Evolutionary conservation across 768 basidiomycete species (phyloP).

Genomic region (Hortiboletus campestris): DNA sequence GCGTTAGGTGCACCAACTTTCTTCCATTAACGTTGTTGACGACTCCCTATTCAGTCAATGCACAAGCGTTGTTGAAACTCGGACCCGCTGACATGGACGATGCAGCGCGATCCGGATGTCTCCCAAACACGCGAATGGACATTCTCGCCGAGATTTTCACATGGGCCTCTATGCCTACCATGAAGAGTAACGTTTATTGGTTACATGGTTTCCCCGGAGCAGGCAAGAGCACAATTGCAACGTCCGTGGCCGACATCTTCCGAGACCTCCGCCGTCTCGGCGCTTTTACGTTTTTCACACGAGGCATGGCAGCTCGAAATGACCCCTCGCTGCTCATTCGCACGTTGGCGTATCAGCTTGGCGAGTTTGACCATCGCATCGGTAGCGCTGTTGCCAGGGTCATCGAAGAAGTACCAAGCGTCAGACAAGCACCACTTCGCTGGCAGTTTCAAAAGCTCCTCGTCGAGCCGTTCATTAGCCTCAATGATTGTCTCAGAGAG

Average conservation of each 20-base stretch:
- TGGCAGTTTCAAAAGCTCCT: constrained; percentile 35
- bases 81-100: constrained; percentile 32
- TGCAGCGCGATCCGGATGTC: constrained; percentile 23
- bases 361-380: constrained; percentile 31
- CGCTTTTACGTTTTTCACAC: constrained; percentile 36
- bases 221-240: constrained; percentile 38
- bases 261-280: constrained; percentile 34
- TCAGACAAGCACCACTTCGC: constrained; percentile 28
- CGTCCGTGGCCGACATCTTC: constrained; percentile 34
- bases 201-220: constrained; percentile 35
- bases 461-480: constrained; percentile 28
- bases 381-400: constrained; percentile 24
- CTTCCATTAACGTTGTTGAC: background rate
- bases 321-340: constrained; percentile 32
- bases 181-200: constrained; percentile 30
- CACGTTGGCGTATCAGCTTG: constrained; percentile 36
- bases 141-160: constrained; percentile 26
- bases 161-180: constrained; percentile 23
- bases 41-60: constrained; percentile 6
- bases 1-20: constrained; percentile 15
- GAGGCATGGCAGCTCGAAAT: constrained; percentile 28
- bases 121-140: constrained; percentile 33
- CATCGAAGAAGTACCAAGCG: constrained; percentile 28
- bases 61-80: constrained; percentile 25
- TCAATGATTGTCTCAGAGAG: constrained; percentile 16